phyloP scores from a whole-genome alignment of 2,329 filamentous ascomycete species.

The Paecilomyces fulvus region DNA sequence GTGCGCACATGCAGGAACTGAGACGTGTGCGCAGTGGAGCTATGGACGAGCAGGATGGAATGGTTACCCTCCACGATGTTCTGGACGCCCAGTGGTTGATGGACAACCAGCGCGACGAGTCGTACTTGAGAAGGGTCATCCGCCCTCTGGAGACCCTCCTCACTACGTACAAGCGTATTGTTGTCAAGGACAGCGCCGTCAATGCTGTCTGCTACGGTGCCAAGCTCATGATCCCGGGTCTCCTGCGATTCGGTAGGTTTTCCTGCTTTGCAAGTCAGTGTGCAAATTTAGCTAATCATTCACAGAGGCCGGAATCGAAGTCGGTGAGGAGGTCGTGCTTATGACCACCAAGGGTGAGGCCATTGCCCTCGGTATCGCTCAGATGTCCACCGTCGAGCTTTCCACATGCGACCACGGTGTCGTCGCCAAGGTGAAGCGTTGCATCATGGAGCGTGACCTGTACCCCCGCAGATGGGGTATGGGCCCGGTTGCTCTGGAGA shows the following conservation, averaged over 20 bases:
- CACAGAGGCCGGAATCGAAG: slow-evolving; percentile 77
- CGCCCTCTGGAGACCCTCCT: slow-evolving; percentile 86
- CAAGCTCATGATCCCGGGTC: slow-evolving; percentile 96
- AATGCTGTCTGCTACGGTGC: slow-evolving; percentile 98
- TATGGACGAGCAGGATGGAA: slow-evolving; percentile 81
- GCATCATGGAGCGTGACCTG: slow-evolving; percentile 98
- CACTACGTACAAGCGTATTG: slow-evolving; percentile 88
- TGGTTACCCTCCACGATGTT: slow-evolving; percentile 92
- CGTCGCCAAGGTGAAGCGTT: slow-evolving; percentile 97
- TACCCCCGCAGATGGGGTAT: slow-evolving; percentile 97
- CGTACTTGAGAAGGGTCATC: slow-evolving; percentile 84
- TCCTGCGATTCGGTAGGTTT: slow-evolving; percentile 73
- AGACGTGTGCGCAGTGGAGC: slow-evolving; percentile 87
- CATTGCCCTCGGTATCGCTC: slow-evolving; percentile 89
- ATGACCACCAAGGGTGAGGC: slow-evolving; percentile 99
- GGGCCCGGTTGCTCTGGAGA: slow-evolving; percentile 85
- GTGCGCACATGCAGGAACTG: slow-evolving; percentile 97
- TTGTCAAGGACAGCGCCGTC: slow-evolving; percentile 94
- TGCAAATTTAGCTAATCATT: slow-evolving; percentile 9
- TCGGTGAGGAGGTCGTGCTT: slow-evolving; percentile 91
- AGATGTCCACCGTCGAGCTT: slow-evolving; percentile 97
- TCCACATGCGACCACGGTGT: slow-evolving; percentile 95
- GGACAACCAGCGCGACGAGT: slow-evolving; percentile 93
- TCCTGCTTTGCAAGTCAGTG: background rate
- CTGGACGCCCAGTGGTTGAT: slow-evolving; percentile 93